Evolutionary conservation across 257 asterid genomes (phyloP), one percentile per base, ranked within the genome.

Genomic region (Mentha longifolia): DNA sequence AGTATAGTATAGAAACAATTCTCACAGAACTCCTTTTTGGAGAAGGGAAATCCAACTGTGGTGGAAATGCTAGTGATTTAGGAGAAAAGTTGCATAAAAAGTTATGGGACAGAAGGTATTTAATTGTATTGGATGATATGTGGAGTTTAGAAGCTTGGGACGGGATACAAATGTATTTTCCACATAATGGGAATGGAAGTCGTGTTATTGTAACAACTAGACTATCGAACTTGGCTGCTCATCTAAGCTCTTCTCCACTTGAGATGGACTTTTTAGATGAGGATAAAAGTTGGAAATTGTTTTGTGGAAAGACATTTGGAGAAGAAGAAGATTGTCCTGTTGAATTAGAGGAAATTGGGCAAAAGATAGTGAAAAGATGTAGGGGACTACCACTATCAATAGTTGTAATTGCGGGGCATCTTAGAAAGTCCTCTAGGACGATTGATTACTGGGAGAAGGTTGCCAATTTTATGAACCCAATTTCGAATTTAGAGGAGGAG

Each of bases 141-240:
- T 59, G 65, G 65, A 30, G 42, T 15, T 0, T 13, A 11, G 22
- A 59, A 7, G 65, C 13, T 13, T 59, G 65, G 65, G 25, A 59
- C 35, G 13, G 13, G 22, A 0, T 30, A 31, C 11, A 14, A 0
- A 14, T 2, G 6, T 15, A 14, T 16, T 59, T 59, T 0, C 65
- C 65, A 1, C 13, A 59, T 31, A 59, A 59, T 30, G 42, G 42
- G 0, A 57, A 57, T 6, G 63, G 63, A 6, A 57, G 63, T 57
- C 31, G 63, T 31, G 63, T 57, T 28, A 3, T 56, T 56, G 39
- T 56, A 56, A 56, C 62, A 13, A 56, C 62, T 25, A 15, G 62
- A 3, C 19, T 56, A 4, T 28, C 62, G 6, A 28, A 28, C 62
- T 10, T 56, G 62, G 37, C 62, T 6, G 28, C 57, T 50, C 57